These are phyloP conservation scores for Dictyostelium purpureum DNA, from an alignment of 78 protist genomes.

Conservation along the genomic window DNA sequence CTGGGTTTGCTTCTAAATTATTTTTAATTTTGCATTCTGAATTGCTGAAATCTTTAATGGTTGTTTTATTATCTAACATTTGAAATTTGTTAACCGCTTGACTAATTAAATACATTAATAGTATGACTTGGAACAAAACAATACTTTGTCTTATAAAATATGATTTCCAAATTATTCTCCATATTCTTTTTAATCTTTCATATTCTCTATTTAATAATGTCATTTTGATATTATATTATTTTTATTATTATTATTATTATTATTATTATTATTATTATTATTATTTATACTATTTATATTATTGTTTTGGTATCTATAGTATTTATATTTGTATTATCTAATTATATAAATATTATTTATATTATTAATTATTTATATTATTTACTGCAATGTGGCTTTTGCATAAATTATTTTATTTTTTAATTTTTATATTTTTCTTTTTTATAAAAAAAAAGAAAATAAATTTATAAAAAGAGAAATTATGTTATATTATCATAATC, in stretches of 20 bases:
- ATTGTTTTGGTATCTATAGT: neutral
- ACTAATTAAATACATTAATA: neutral
- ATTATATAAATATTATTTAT: too few relatives aligned
- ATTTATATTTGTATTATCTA: neutral
- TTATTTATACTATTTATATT: neutral
- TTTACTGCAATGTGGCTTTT: too few relatives aligned
- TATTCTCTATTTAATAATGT: neutral
- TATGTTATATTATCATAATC: too few relatives aligned
- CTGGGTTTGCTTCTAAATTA: neutral
- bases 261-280: neutral
- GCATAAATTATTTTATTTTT: neutral
- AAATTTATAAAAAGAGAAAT: neutral
- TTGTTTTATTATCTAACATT: constrained; percentile 65
- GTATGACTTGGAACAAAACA: constrained; percentile 18
- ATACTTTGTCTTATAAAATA: constrained; percentile 9
- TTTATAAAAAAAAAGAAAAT: neutral
- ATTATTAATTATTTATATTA: too few relatives aligned
- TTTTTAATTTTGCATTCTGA: neutral
- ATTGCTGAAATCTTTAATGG: constrained; percentile 20
- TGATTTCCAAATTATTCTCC: constrained; percentile 12
- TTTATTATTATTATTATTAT: neutral
- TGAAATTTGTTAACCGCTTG: constrained; percentile 49
- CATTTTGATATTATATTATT: neutral
- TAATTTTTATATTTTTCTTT: neutral
- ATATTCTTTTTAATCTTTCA: neutral